Percentiles rank a stretch among this genome's conserved stretches.
Evolutionary conservation across 768 basidiomycete species (phyloP).

Genomic region (Cystoderma amianthinum): DNA sequence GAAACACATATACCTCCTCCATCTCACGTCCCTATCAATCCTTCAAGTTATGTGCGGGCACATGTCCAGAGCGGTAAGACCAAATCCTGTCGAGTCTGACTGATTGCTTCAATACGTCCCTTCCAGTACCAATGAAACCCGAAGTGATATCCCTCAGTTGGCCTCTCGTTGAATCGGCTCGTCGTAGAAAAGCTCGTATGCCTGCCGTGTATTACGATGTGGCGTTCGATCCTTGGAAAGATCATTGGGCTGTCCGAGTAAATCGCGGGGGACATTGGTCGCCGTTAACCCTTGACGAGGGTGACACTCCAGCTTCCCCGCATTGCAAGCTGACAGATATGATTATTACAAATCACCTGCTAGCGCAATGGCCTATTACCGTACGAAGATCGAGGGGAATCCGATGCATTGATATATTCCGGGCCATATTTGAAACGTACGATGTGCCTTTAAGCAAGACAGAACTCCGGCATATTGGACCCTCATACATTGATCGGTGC

Average conservation of each 20-base stretch:
- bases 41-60: constrained; percentile 21
- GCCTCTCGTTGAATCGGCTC: constrained; percentile 37
- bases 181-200: constrained; percentile 17
- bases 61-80: constrained; percentile 18
- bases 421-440: constrained; percentile 46
- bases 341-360: constrained; percentile 35
- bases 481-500: constrained; percentile 26
- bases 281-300: constrained; percentile 27
- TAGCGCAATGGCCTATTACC: constrained; percentile 30
- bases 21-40: too few relatives aligned
- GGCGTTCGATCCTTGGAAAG: constrained; percentile 32
- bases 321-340: constrained; percentile 40
- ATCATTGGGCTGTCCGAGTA: constrained; percentile 13
- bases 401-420: constrained; percentile 51
- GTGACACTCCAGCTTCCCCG: constrained; percentile 33
- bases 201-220: constrained; percentile 43
- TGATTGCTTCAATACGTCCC: too few relatives aligned
- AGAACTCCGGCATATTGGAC: constrained; percentile 24
- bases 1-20: too few relatives aligned
- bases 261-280: constrained; percentile 13
- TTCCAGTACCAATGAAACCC: constrained; percentile 28
- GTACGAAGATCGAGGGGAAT: constrained; percentile 37
- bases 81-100: too few relatives aligned
- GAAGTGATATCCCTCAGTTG: constrained; percentile 34
- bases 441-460: constrained; percentile 33